These are phyloP conservation scores for Dictyostelium purpureum DNA, from an alignment of 78 protist genomes.

Conservation along the genomic window DNA sequence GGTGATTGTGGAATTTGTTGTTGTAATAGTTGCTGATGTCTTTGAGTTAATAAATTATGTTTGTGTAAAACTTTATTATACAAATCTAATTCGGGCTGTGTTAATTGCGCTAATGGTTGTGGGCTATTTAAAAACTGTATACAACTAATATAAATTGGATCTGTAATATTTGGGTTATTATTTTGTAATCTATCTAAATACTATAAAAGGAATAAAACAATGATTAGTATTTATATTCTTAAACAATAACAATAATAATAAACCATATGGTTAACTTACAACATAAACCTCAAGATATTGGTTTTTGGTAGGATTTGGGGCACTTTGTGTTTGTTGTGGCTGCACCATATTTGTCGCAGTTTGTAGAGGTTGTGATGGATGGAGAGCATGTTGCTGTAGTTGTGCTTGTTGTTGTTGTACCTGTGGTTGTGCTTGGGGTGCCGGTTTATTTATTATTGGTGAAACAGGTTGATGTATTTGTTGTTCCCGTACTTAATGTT, in stretches of 20 bases:
- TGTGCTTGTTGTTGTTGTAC: background rate
- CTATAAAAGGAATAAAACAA: background rate
- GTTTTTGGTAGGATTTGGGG: background rate
- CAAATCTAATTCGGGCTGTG: background rate
- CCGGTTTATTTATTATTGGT: background rate
- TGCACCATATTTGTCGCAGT: background rate
- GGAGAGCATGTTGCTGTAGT: background rate
- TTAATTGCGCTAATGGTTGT: background rate
- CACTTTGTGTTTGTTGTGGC: background rate
- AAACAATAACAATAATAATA: background rate
- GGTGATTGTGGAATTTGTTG: background rate
- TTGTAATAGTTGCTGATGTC: background rate
- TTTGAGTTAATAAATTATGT: background rate
- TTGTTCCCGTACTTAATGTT: background rate
- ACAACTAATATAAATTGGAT: background rate
- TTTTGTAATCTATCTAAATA: background rate
- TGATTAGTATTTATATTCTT: background rate
- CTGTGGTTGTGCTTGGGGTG: constrained; percentile 6
- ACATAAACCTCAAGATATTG: constrained; percentile 4
- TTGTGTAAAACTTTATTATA: background rate
- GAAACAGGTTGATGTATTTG: background rate
- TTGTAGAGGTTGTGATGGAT: background rate
- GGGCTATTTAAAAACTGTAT: background rate
- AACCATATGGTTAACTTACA: background rate
- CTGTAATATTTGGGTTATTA: background rate